Conservation (phyloP, 176 grass and related monocot genomes). For the Themeda triandra region DNA sequence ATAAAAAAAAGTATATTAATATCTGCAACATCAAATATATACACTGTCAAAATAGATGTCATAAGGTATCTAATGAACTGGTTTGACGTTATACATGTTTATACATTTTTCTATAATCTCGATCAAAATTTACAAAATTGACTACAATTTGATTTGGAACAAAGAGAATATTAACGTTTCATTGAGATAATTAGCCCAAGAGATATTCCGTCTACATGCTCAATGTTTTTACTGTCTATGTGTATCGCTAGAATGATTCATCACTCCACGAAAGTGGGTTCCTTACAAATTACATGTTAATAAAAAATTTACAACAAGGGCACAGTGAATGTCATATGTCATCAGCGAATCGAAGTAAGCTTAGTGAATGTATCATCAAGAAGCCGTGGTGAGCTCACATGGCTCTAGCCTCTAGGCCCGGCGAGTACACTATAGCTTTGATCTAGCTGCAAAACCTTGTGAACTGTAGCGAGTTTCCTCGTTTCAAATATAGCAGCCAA, state of each 20-base stretch:
- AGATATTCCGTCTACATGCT: background rate
- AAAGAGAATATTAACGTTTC: too few relatives aligned
- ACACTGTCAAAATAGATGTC: background rate
- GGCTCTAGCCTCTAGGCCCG: background rate
- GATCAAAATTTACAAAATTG: background rate
- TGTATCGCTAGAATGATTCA: background rate
- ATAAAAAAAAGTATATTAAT: background rate
- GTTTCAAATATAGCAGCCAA: too few relatives aligned
- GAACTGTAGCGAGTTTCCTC: background rate
- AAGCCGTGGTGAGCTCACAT: background rate
- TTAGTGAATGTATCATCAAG: background rate
- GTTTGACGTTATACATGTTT: too few relatives aligned
- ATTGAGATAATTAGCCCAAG: background rate
- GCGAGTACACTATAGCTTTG: background rate
- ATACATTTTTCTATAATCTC: too few relatives aligned
- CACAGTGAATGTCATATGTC: background rate
- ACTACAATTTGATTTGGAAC: background rate
- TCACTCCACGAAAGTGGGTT: background rate
- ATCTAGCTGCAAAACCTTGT: background rate
- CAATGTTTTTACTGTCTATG: background rate
- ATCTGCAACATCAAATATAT: background rate
- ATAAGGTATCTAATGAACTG: background rate
- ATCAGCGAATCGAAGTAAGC: background rate
- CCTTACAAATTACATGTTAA: background rate
- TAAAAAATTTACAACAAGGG: slow-evolving; percentile 6